Evolutionary conservation across 257 asterid genomes (phyloP).

Genomic region (Solanum rostratum): DNA sequence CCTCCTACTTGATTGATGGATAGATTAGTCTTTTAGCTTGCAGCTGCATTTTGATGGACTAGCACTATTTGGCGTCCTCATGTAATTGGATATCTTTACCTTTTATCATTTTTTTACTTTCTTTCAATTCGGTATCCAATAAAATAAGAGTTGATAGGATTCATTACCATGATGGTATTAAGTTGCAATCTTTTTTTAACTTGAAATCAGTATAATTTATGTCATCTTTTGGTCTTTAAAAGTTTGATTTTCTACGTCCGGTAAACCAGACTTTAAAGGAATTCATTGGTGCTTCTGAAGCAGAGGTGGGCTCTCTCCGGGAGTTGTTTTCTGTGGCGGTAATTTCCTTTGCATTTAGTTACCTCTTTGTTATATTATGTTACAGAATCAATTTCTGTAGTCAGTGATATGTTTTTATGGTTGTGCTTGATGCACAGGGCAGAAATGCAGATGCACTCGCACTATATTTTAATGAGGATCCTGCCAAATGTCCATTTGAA

Average conservation of each 20-base stretch:
- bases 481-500: constrained; percentile 75
- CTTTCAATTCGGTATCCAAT: not conserved
- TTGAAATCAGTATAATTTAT: not conserved
- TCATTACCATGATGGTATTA: not conserved
- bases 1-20: not conserved
- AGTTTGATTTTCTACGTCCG: not conserved
- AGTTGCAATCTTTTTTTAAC: not conserved
- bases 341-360: constrained; percentile 12
- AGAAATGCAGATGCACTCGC: constrained; percentile 82
- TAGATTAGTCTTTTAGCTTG: not conserved
- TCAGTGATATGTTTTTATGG: constrained; percentile 2
- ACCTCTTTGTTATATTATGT: not conserved
- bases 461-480: constrained; percentile 86
- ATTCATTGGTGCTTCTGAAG: constrained; percentile 71
- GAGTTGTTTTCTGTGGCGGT: constrained; percentile 77
- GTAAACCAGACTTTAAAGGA: constrained; percentile 66
- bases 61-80: not conserved
- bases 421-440: constrained; percentile 43
- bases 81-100: not conserved
- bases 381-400: not conserved
- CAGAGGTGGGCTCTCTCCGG: constrained; percentile 62
- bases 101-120: not conserved
- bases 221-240: not conserved
- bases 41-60: not conserved
- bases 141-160: not conserved